Percentiles rank a stretch among this genome's conserved stretches.
Conservation (phyloP, 805 yeast species). For the Yarrowia alimentaria region DNA sequence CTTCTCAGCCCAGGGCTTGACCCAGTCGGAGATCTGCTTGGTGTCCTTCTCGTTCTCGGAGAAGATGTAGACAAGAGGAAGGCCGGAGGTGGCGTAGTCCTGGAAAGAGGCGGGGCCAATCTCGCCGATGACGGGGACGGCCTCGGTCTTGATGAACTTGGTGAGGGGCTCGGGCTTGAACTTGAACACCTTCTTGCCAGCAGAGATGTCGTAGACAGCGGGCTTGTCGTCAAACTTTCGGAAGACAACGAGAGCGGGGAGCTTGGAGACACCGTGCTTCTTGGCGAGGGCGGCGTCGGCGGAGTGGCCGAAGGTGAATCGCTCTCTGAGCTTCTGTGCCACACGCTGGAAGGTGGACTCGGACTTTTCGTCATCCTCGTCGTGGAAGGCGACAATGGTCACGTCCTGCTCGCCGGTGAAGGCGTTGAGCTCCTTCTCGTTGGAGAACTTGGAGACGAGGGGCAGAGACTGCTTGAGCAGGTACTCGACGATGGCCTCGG, state of each 20-base stretch:
- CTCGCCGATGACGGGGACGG: conserved; percentile 84
- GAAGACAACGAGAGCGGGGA: conserved; percentile 52
- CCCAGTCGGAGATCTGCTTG: conserved; percentile 50
- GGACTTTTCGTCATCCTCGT: conserved; percentile 47
- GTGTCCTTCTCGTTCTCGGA: conserved; percentile 69
- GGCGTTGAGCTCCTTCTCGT: conserved; percentile 51
- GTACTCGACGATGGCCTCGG: conserved; percentile 71
- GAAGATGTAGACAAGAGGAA: conserved; percentile 88
- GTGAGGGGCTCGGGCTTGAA: conserved; percentile 44
- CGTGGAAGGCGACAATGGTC: conserved; percentile 56
- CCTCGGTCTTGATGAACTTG: conserved; percentile 57
- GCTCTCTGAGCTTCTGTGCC: conserved; percentile 66
- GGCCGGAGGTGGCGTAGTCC: conserved; percentile 63
- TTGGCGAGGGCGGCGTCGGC: conserved; percentile 44
- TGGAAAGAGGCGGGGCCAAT: conserved; percentile 76
- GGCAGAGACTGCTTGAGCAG: conserved; percentile 84
- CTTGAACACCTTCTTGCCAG: conserved; percentile 34
- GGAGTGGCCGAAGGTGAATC: conserved; percentile 56
- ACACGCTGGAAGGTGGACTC: conserved; percentile 60
- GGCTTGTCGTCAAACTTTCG: conserved; percentile 40
- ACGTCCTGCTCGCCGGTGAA: conserved; percentile 45
- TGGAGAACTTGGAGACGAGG: conserved; percentile 55
- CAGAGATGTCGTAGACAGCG: conserved; percentile 35
- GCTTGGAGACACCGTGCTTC: conserved; percentile 42
- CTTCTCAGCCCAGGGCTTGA: conserved; percentile 66